Percentiles rank a stretch among this genome's conserved stretches.
phyloP scores from a whole-genome alignment of 139 green algal species.

The Chlorella ohadii region DNA sequence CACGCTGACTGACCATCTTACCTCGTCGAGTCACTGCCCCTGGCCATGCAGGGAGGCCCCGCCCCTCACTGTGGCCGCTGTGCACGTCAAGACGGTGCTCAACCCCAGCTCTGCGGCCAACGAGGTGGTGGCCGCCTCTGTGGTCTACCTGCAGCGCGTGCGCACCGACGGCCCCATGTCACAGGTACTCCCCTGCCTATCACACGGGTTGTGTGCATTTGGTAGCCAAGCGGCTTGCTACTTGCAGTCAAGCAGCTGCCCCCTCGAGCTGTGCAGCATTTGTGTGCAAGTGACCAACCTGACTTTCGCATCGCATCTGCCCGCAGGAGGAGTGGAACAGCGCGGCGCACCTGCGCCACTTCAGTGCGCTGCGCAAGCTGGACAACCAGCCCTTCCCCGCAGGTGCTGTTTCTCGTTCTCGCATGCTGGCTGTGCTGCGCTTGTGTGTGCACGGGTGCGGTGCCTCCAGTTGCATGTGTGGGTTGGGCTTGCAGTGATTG shows the following conservation, averaged over 20 bases:
- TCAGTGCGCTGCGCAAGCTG: slow-evolving; percentile 85
- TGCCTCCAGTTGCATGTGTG: too few relatives aligned
- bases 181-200: slow-evolving; percentile 26
- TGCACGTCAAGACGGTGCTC: slow-evolving; percentile 90
- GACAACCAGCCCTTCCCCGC: slow-evolving; percentile 81
- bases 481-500: too few relatives aligned
- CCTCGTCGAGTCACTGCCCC: too few relatives aligned
- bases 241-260: too few relatives aligned
- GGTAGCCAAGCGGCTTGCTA: too few relatives aligned
- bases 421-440: too few relatives aligned
- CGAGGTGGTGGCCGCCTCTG: slow-evolving; percentile 83
- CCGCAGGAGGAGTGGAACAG: slow-evolving; percentile 74
- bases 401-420: slow-evolving; percentile 8
- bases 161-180: slow-evolving; percentile 39
- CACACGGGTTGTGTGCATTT: neutral
- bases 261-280: too few relatives aligned
- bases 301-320: neutral
- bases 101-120: slow-evolving; percentile 69
- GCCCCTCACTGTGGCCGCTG: slow-evolving; percentile 83
- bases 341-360: slow-evolving; percentile 75
- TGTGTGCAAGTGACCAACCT: too few relatives aligned
- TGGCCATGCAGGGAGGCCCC: slow-evolving; percentile 57
- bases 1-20: too few relatives aligned
- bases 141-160: slow-evolving; percentile 73
- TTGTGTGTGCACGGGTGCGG: neutral